phyloP scores from a whole-genome alignment of 176 grass and related monocot species.

The Chrysopogon serrulatus region DNA sequence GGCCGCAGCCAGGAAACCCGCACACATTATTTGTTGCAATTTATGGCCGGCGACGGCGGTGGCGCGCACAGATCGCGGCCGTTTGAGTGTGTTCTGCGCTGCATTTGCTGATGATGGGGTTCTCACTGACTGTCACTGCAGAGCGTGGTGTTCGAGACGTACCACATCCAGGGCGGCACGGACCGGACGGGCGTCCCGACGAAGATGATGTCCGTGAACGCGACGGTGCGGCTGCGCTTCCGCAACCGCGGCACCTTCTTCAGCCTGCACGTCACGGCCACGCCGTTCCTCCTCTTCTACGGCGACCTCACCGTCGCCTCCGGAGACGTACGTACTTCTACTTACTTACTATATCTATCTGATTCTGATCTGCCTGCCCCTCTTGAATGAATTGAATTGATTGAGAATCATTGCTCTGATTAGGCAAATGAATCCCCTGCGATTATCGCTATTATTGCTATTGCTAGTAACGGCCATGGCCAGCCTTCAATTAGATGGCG shows the following conservation, averaged over 20 bases:
- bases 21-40: not conserved
- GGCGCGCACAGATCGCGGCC: not conserved
- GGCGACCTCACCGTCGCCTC: conserved; percentile 85
- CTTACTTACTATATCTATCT: not conserved
- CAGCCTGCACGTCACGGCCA: conserved; percentile 87
- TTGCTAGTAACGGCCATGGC: not conserved
- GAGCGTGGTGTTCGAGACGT: conserved; percentile 92
- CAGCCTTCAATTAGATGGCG: conserved; percentile 4
- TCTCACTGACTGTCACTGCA: not conserved
- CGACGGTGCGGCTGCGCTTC: conserved; percentile 82
- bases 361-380: not conserved
- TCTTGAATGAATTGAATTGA: not conserved
- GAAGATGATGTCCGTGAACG: conserved; percentile 90
- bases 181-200: conserved; percentile 95
- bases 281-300: conserved; percentile 69
- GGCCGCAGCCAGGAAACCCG: not conserved
- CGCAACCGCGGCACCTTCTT: conserved; percentile 95
- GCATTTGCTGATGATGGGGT: not conserved
- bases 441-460: not conserved
- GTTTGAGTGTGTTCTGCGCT: not conserved
- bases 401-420: not conserved
- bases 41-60: not conserved
- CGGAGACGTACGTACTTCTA: conserved; percentile 45
- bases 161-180: conserved; percentile 93
- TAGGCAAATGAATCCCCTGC: not conserved